A percentile compares a stretch with the other conserved stretches of the same genome.
Conservation (phyloP, 2,329 filamentous ascomycete genomes). For the Microdochium bolleyi region DNA sequence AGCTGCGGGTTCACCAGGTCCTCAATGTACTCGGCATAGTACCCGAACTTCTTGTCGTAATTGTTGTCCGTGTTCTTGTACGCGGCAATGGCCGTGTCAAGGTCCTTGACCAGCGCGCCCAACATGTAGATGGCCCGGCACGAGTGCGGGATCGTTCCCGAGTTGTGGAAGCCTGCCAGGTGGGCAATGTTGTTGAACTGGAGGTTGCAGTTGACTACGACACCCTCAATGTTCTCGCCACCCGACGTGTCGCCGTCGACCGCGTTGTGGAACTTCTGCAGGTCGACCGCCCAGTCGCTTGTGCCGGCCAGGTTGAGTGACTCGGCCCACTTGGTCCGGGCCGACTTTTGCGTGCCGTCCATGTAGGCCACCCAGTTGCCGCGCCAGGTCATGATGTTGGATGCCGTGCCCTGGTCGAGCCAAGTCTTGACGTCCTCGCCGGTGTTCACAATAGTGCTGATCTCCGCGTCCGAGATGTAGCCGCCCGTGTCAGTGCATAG, state of each 20-base stretch:
- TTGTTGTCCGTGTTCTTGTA: too few relatives aligned
- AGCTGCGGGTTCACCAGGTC: too few relatives aligned
- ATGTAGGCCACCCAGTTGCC: not conserved
- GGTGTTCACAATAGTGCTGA: not conserved
- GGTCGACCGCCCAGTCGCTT: not conserved
- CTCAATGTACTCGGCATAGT: not conserved
- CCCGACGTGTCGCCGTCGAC: not conserved
- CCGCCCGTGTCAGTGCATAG: not conserved
- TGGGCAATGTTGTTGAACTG: not conserved
- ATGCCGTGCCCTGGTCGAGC: not conserved
- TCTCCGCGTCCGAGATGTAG: not conserved
- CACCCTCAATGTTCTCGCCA: not conserved
- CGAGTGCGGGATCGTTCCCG: too few relatives aligned
- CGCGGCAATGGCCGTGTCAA: too few relatives aligned
- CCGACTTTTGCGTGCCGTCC: not conserved
- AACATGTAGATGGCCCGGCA: too few relatives aligned
- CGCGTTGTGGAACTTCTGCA: not conserved
- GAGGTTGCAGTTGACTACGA: not conserved
- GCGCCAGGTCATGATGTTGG: not conserved
- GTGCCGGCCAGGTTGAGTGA: not conserved
- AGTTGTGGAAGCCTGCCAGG: too few relatives aligned
- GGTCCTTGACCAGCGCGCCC: too few relatives aligned
- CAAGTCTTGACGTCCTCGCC: not conserved
- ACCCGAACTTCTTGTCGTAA: not conserved
- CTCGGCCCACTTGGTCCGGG: not conserved